Evolutionary conservation across 2,329 filamentous ascomycete species (phyloP).

Genomic region (Exophiala mesophila): DNA sequence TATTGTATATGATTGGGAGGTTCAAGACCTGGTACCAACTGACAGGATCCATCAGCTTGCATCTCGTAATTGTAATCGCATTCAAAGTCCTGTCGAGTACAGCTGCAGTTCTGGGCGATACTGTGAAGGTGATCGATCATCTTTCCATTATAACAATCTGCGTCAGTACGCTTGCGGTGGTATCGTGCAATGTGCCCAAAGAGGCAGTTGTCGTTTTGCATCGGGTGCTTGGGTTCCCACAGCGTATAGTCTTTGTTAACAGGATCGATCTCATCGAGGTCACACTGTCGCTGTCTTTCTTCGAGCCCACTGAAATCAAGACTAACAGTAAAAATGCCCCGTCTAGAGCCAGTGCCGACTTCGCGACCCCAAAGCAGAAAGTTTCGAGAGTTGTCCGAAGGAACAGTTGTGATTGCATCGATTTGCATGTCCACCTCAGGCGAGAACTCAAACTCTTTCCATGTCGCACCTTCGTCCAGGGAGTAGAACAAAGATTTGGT

Average conservation of each 20-base stretch:
- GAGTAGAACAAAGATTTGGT: slow-evolving; percentile 71
- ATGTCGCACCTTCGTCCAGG: slow-evolving; percentile 72
- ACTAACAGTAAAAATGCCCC: slow-evolving; percentile 67
- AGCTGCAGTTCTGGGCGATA: slow-evolving; percentile 70
- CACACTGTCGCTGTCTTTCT: slow-evolving; percentile 60
- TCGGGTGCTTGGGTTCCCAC: slow-evolving; percentile 82
- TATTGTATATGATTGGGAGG: slow-evolving; percentile 57
- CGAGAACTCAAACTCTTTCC: slow-evolving; percentile 70
- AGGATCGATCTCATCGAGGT: slow-evolving; percentile 57
- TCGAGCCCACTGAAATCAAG: slow-evolving; percentile 82
- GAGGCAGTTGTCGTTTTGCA: slow-evolving; percentile 72
- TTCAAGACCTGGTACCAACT: slow-evolving; percentile 66
- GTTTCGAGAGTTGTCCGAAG: slow-evolving; percentile 82
- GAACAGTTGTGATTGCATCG: slow-evolving; percentile 77
- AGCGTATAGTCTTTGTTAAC: slow-evolving; percentile 68
- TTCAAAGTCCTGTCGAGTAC: slow-evolving; percentile 82
- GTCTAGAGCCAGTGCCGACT: slow-evolving; percentile 35
- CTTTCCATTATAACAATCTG: slow-evolving; percentile 75
- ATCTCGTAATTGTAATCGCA: slow-evolving; percentile 95
- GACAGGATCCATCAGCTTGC: slow-evolving; percentile 69
- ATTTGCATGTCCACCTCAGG: slow-evolving; percentile 65
- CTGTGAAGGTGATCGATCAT: slow-evolving; percentile 53
- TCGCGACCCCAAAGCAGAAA: slow-evolving; percentile 82
- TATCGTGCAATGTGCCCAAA: slow-evolving; percentile 90
- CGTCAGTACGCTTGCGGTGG: slow-evolving; percentile 77